Conservation (phyloP, 495 filamentous ascomycete genomes). For the Pyrenopolyporus hunteri region DNA sequence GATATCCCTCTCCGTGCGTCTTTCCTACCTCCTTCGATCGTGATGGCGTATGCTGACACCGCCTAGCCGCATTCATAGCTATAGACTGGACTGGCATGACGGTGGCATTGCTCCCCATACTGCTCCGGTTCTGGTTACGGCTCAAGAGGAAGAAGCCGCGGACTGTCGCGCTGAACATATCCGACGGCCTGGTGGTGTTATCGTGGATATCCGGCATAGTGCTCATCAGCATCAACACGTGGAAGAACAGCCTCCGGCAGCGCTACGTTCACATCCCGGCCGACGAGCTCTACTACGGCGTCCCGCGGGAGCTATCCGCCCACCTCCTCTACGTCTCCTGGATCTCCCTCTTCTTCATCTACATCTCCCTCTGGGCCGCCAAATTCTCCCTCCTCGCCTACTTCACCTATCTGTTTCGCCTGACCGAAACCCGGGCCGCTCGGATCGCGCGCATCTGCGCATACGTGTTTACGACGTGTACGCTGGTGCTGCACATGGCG, state of each 20-base stretch:
- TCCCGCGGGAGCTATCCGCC: background rate
- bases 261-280: background rate
- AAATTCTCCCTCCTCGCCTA: constrained; percentile 4
- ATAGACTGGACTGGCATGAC: constrained; percentile 8
- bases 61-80: constrained; percentile 9
- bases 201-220: constrained; percentile 5
- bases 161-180: background rate
- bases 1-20: constrained; percentile 11
- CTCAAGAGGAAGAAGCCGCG: background rate
- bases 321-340: constrained; percentile 8
- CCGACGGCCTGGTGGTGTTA: constrained; percentile 3
- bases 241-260: constrained; percentile 8
- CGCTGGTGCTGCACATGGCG: background rate
- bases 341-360: constrained; percentile 11
- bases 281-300: constrained; percentile 1
- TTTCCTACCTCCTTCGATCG: background rate
- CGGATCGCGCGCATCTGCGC: constrained; percentile 1
- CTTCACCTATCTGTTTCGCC: background rate
- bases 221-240: constrained; percentile 6
- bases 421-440: background rate
- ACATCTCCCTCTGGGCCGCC: constrained; percentile 8
- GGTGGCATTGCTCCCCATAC: background rate
- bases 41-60: background rate
- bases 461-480: background rate
- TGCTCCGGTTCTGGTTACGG: constrained; percentile 9